These are phyloP conservation scores for Lodderomyces jiufengensis DNA, from an alignment of 1,139 yeast species.

Conservation along the genomic window DNA sequence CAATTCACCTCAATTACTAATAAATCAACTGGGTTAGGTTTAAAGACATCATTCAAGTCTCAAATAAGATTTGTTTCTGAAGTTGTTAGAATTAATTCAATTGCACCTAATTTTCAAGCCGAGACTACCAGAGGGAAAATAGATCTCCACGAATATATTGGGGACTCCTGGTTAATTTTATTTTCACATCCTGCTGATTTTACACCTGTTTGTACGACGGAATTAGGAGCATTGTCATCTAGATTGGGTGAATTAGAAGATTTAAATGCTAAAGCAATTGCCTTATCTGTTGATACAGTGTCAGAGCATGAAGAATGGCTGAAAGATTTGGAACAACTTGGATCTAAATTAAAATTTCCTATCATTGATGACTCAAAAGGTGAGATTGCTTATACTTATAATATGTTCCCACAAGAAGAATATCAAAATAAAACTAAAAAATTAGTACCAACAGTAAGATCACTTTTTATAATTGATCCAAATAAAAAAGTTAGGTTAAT, in stretches of 20 bases:
- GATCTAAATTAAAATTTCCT: constrained; percentile 74
- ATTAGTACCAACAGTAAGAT: constrained; percentile 75
- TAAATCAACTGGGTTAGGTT: not conserved
- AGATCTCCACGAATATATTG: constrained; percentile 78
- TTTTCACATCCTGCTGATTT: constrained; percentile 94
- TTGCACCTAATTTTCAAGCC: constrained; percentile 82
- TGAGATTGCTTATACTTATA: constrained; percentile 78
- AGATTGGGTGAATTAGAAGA: constrained; percentile 78
- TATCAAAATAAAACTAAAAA: constrained; percentile 72
- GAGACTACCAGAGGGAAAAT: constrained; percentile 74
- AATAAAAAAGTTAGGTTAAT: constrained; percentile 77
- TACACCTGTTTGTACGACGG: constrained; percentile 95
- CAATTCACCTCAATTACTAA: too few relatives aligned
- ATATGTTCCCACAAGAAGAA: constrained; percentile 89
- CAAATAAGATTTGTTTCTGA: constrained; percentile 24
- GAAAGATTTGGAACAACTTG: constrained; percentile 81
- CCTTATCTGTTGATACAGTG: constrained; percentile 76
- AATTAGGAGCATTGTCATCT: constrained; percentile 85
- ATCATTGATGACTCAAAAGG: constrained; percentile 81
- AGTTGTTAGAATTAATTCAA: constrained; percentile 55
- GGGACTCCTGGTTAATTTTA: constrained; percentile 77
- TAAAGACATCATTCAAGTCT: not conserved
- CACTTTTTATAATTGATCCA: constrained; percentile 87
- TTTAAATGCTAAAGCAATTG: constrained; percentile 80
- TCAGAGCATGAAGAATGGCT: constrained; percentile 80